Evolutionary conservation across 176 grass and related monocot genomes (phyloP).

Genomic region (Leersia perrieri): DNA sequence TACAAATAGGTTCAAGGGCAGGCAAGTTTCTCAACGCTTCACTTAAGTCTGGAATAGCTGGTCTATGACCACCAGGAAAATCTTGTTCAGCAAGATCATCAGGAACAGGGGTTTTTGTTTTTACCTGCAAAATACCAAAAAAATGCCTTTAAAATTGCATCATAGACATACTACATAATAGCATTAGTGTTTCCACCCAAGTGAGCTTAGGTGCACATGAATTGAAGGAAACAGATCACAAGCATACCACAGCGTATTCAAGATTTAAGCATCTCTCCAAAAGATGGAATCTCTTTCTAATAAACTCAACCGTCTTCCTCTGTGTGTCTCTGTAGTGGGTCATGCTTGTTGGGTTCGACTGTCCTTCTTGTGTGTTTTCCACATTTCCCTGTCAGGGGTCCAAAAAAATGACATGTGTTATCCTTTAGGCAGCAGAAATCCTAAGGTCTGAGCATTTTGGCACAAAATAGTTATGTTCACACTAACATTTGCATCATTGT

Average conservation of each 20-base stretch:
- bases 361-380: constrained; percentile 56
- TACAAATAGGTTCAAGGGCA: constrained; percentile 71
- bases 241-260: constrained; percentile 85
- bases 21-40: constrained; percentile 69
- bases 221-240: constrained; percentile 7
- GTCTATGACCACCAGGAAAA: constrained; percentile 45
- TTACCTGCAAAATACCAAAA: constrained; percentile 45
- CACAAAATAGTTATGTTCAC: constrained; percentile 11
- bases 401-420: constrained; percentile 6
- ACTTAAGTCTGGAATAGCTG: constrained; percentile 40
- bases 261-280: constrained; percentile 87
- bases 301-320: constrained; percentile 87
- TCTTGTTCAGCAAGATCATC: constrained; percentile 62
- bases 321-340: constrained; percentile 77
- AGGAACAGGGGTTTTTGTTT: constrained; percentile 60
- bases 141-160: not conserved
- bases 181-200: not conserved
- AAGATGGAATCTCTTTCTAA: constrained; percentile 91
- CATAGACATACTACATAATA: not conserved
- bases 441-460: not conserved
- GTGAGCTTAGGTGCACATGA: constrained; percentile 6
- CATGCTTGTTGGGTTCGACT: constrained; percentile 38
- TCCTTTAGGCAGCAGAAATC: not conserved
- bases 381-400: constrained; percentile 58
- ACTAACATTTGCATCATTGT: constrained; percentile 59